phyloP scores from a whole-genome alignment of 345 rosid species.

The Moricandia moricandioides region DNA sequence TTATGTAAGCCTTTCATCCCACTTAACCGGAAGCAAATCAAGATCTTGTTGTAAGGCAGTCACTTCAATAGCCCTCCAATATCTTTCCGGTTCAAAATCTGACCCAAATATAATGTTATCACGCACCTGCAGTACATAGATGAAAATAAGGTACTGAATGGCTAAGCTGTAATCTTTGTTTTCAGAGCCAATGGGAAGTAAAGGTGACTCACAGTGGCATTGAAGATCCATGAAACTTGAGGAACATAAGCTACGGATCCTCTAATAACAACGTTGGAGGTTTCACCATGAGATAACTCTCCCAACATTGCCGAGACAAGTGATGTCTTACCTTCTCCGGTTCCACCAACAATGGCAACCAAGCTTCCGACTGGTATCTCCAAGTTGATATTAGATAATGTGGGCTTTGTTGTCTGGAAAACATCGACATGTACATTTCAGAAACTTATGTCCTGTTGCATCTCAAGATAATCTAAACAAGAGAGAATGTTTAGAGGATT shows the following conservation, averaged over 20 bases:
- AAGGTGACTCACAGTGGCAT: constrained; percentile 72
- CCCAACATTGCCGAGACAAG: constrained; percentile 94
- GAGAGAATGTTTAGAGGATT: neutral
- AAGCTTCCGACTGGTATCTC: constrained; percentile 75
- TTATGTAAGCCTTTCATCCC: constrained; percentile 9
- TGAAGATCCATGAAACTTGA: constrained; percentile 97
- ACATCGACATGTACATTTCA: neutral
- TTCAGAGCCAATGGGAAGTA: neutral
- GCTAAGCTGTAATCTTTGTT: neutral
- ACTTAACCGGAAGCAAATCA: constrained; percentile 79
- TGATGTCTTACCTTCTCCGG: constrained; percentile 98
- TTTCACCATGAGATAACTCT: constrained; percentile 64
- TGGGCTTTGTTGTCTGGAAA: constrained; percentile 60
- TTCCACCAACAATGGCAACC: constrained; percentile 89
- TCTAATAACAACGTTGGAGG: constrained; percentile 57
- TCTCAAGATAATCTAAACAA: neutral
- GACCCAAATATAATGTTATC: constrained; percentile 86
- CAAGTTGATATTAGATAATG: constrained; percentile 68
- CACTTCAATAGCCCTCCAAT: constrained; percentile 73
- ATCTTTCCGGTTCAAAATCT: constrained; percentile 55
- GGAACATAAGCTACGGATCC: constrained; percentile 96
- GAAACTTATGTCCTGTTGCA: neutral
- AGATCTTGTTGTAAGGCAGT: constrained; percentile 86
- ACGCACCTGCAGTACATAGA: constrained; percentile 55
- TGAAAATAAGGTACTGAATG: neutral